A percentile compares a stretch with the other conserved stretches of the same genome.
Evolutionary conservation across 331 rosid species (phyloP).

Genomic region (Cucumis variabilis): DNA sequence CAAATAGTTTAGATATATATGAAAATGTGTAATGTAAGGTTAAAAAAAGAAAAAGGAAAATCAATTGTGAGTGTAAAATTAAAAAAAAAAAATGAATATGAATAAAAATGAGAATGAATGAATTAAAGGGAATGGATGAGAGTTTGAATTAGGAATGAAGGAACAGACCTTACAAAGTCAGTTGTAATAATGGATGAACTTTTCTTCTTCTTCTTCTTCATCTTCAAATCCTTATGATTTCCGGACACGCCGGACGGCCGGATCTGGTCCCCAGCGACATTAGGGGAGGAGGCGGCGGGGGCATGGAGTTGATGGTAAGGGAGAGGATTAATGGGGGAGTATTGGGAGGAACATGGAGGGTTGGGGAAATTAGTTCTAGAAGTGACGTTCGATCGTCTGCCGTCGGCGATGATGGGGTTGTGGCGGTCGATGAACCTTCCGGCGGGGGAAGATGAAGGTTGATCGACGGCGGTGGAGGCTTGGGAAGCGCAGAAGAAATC

Average conservation of each 20-base stretch:
- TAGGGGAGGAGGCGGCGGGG: constrained; percentile 46
- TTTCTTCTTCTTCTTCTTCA: constrained; percentile 31
- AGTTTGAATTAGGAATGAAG: background rate
- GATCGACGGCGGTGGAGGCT: constrained; percentile 89
- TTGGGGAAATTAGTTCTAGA: constrained; percentile 37
- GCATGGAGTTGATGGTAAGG: constrained; percentile 56
- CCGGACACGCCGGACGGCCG: constrained; percentile 32
- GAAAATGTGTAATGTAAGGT: no score
- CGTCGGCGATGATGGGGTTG: constrained; percentile 83
- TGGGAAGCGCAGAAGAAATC: constrained; percentile 86
- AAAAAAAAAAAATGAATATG: background rate
- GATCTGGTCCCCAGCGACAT: constrained; percentile 39
- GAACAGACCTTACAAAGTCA: constrained; percentile 40
- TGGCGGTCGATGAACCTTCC: constrained; percentile 90
- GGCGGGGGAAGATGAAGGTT: constrained; percentile 65
- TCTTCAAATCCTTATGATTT: constrained; percentile 46
- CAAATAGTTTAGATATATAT: no score
- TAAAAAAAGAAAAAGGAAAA: no score
- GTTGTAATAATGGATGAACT: constrained; percentile 49
- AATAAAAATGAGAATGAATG: background rate
- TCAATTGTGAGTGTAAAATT: no score
- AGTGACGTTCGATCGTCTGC: constrained; percentile 48
- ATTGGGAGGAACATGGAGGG: constrained; percentile 70
- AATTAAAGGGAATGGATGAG: background rate
- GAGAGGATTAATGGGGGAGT: constrained; percentile 66